phyloP scores from a whole-genome alignment of 2,329 filamentous ascomycete genomes.

The Ophiocordyceps australis region DNA sequence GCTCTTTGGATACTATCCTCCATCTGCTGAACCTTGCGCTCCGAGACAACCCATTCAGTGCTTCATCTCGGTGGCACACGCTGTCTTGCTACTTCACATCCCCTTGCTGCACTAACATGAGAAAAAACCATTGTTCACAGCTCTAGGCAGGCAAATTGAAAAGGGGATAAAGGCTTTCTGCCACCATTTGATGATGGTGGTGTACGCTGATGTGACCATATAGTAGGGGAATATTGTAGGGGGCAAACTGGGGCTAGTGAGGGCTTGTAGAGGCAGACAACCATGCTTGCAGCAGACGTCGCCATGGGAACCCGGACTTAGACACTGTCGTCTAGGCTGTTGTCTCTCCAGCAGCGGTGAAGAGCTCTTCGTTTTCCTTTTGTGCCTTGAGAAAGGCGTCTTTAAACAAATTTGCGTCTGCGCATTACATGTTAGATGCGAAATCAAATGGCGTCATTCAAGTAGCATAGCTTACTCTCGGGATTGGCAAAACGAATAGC shows the following conservation, averaged over 20 bases:
- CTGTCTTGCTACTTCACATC: no score
- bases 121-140: no score
- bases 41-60: conserved; percentile 2
- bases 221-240: neutral
- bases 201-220: conserved; percentile 6
- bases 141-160: no score
- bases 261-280: no score
- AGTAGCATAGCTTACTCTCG: conserved; percentile 53
- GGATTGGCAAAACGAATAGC: conserved; percentile 96
- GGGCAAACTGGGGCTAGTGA: no score
- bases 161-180: neutral
- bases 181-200: conserved; percentile 3
- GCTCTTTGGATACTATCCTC: conserved; percentile 4
- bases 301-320: no score
- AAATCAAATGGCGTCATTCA: neutral
- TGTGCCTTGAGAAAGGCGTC: conserved; percentile 94
- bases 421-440: conserved; percentile 2
- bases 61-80: conserved; percentile 1
- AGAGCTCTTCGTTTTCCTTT: conserved; percentile 83
- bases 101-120: no score
- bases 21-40: conserved; percentile 3
- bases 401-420: conserved; percentile 95
- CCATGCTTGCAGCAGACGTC: no score
- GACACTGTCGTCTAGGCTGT: conserved; percentile 8
- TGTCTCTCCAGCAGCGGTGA: conserved; percentile 29